Evolutionary conservation across 164 flowering plant genomes (phyloP).

Genomic region (Aristolochia contorta): DNA sequence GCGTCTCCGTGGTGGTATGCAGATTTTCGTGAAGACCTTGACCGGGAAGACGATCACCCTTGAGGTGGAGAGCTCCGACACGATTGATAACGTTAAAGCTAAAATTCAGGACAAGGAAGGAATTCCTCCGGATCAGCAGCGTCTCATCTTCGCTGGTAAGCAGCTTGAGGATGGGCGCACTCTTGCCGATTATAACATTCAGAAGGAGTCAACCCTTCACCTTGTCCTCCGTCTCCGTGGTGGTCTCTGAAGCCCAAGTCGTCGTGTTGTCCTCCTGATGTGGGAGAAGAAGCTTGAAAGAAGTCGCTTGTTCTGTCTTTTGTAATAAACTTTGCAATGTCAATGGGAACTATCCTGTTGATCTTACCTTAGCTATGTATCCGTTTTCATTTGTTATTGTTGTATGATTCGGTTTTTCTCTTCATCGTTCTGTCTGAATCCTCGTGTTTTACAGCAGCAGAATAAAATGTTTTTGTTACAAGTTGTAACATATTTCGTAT

Average conservation of each 20-base stretch:
- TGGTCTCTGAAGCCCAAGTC: slow-evolving; percentile 15
- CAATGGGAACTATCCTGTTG: too few relatives aligned
- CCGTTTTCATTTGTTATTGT: too few relatives aligned
- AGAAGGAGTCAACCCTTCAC: slow-evolving; percentile 17
- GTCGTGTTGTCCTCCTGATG: too few relatives aligned
- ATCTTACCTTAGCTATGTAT: too few relatives aligned
- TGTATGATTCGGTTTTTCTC: too few relatives aligned
- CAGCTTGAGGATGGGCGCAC: slow-evolving; percentile 17
- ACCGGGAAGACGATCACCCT: slow-evolving; percentile 17
- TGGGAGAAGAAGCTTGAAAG: too few relatives aligned
- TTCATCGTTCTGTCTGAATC: too few relatives aligned
- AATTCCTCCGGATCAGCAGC: slow-evolving; percentile 16
- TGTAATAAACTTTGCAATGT: too few relatives aligned
- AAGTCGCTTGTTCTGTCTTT: too few relatives aligned
- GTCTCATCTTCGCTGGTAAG: slow-evolving; percentile 12
- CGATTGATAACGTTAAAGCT: slow-evolving; percentile 17
- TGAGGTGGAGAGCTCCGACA: slow-evolving; percentile 16
- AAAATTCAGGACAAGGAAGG: slow-evolving; percentile 18
- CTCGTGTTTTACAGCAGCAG: too few relatives aligned
- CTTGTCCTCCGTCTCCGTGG: slow-evolving; percentile 14
- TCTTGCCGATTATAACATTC: slow-evolving; percentile 10
- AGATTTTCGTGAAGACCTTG: slow-evolving; percentile 11
- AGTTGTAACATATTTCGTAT: too few relatives aligned
- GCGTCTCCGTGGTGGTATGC: slow-evolving; percentile 12
- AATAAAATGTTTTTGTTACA: too few relatives aligned